Conservation (phyloP, 139 green algal species). For the Chlorella vulgaris region DNA sequence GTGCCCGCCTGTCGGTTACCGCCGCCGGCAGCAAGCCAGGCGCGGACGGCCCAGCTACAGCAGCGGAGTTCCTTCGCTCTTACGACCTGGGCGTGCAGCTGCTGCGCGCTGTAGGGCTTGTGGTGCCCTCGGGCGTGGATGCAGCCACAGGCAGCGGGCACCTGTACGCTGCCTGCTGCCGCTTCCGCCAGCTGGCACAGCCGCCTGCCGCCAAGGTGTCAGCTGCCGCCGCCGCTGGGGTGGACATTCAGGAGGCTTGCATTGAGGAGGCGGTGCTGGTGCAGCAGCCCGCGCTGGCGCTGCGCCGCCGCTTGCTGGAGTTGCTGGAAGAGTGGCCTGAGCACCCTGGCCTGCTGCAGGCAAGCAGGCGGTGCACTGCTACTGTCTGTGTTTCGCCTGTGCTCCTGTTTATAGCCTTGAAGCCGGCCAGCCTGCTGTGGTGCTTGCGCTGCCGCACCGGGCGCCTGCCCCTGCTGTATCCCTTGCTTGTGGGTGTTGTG, state of each 20-base stretch:
- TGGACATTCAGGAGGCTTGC: conserved; percentile 74
- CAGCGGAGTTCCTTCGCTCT: conserved; percentile 49
- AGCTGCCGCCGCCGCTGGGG: background rate
- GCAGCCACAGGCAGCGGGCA: conserved; percentile 48
- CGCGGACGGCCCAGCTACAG: background rate
- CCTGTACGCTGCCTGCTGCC: conserved; percentile 43
- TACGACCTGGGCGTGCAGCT: conserved; percentile 64
- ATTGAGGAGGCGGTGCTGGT: conserved; percentile 82
- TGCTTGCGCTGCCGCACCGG: too few species aligned
- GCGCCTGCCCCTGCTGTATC: too few species aligned
- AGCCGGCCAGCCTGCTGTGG: too few species aligned
- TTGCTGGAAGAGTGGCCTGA: conserved; percentile 95
- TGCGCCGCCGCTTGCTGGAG: conserved; percentile 61
- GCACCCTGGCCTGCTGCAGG: conserved; percentile 81
- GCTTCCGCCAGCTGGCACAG: conserved; percentile 19
- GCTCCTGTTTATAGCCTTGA: too few species aligned
- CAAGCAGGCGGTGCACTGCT: background rate
- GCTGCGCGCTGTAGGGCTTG: conserved; percentile 13
- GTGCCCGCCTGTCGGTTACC: background rate
- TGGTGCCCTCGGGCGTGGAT: conserved; percentile 56
- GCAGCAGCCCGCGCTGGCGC: conserved; percentile 60
- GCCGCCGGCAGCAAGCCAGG: background rate
- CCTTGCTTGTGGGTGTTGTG: too few species aligned
- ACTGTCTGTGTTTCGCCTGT: too few species aligned
- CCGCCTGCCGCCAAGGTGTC: background rate